Percentiles rank a stretch among this genome's conserved stretches.
phyloP scores from a whole-genome alignment of 1,284 basidiomycete genomes.

The Porodaedalea pini region DNA sequence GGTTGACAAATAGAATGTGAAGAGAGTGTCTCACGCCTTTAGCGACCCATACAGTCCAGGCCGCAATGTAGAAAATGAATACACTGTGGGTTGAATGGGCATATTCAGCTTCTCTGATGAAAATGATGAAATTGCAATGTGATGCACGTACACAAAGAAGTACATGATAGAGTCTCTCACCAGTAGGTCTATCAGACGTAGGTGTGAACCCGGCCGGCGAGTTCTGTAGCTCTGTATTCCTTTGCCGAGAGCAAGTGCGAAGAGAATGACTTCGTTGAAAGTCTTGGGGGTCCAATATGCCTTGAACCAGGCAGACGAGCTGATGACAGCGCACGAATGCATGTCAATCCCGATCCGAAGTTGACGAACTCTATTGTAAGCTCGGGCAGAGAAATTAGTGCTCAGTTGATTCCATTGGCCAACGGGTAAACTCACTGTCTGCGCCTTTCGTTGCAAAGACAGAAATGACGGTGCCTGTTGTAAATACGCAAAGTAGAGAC shows the following conservation, averaged over 20 bases:
- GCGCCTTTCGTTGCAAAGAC: too few species aligned
- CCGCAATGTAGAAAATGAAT: too few species aligned
- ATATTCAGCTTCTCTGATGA: too few species aligned
- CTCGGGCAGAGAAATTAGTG: too few species aligned
- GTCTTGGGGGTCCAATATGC: not conserved
- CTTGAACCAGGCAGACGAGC: not conserved
- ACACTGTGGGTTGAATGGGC: too few species aligned
- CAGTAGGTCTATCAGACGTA: not conserved
- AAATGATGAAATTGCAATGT: not conserved
- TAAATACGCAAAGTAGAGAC: too few species aligned
- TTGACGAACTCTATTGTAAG: not conserved
- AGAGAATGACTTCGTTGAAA: not conserved
- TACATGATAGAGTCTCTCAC: constrained; percentile 3
- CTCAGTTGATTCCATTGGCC: too few species aligned
- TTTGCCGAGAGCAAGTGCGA: not conserved
- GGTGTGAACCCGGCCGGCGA: not conserved
- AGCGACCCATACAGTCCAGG: too few species aligned
- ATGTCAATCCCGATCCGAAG: not conserved
- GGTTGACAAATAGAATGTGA: too few species aligned
- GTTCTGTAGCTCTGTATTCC: not conserved
- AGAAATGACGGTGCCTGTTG: too few species aligned
- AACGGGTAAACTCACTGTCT: too few species aligned
- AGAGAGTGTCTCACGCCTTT: too few species aligned
- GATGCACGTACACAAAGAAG: not conserved
- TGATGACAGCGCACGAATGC: not conserved